Conservation (phyloP, 2,329 filamentous ascomycete genomes). For the Scolecobasidium constrictum region DNA sequence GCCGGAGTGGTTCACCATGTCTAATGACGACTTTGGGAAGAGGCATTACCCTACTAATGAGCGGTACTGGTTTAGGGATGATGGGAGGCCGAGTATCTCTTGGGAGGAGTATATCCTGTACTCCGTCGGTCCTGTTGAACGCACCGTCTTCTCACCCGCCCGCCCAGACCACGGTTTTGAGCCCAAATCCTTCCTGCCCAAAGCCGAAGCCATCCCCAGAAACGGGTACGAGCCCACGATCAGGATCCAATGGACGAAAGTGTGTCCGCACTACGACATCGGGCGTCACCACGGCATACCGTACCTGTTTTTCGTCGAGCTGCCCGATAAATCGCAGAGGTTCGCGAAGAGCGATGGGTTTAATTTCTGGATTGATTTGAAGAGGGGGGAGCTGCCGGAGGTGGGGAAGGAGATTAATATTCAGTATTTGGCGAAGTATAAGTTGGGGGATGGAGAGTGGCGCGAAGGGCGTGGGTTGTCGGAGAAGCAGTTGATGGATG, state of each 20-base stretch:
- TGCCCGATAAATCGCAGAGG: constrained; percentile 58
- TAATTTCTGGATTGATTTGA: constrained; percentile 72
- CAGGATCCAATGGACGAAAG: constrained; percentile 68
- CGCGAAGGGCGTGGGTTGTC: constrained; percentile 43
- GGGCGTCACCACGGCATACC: constrained; percentile 41
- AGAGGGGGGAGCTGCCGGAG: constrained; percentile 35
- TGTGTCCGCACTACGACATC: constrained; percentile 77
- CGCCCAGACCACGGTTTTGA: constrained; percentile 41
- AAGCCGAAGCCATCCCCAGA: constrained; percentile 48
- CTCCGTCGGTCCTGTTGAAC: constrained; percentile 29
- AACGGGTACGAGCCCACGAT: constrained; percentile 40
- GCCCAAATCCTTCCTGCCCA: constrained; percentile 51
- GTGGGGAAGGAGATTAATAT: constrained; percentile 50
- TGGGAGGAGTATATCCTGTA: constrained; percentile 74
- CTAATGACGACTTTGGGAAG: constrained; percentile 71
- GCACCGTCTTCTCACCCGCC: constrained; percentile 35
- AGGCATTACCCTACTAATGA: constrained; percentile 67
- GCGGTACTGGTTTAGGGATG: constrained; percentile 60
- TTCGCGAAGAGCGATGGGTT: constrained; percentile 59
- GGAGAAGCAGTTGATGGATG: constrained; percentile 28
- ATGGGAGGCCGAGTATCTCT: constrained; percentile 49
- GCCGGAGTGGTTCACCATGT: constrained; percentile 47
- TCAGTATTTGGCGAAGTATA: constrained; percentile 46
- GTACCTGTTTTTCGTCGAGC: constrained; percentile 58
- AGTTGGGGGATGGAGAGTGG: constrained; percentile 17